Conservation (phyloP, 345 rosid genomes). For the Diplotaxis tenuifolia region DNA sequence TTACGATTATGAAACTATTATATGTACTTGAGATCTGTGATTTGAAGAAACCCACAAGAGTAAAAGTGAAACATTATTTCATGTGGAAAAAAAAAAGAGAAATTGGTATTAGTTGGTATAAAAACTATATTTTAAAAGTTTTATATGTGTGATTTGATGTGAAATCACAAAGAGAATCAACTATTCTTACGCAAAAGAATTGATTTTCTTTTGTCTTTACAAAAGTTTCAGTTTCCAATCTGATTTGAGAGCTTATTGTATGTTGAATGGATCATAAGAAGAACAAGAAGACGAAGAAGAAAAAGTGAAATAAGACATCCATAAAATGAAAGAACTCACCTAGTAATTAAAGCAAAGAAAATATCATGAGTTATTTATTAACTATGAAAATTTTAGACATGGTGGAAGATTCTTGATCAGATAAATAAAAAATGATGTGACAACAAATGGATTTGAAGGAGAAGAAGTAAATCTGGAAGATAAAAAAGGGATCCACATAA, state of each 20-base stretch:
- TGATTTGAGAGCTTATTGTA: constrained; percentile 33
- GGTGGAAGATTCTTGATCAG: background rate
- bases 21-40: background rate
- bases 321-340: background rate
- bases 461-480: background rate
- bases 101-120: background rate
- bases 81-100: constrained; percentile 37
- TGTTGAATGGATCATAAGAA: constrained; percentile 26
- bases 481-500: background rate
- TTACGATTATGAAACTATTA: background rate
- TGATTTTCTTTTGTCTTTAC: background rate
- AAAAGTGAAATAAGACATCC: constrained; percentile 12
- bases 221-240: constrained; percentile 25
- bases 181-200: constrained; percentile 31
- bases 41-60: background rate
- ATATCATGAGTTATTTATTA: background rate
- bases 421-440: background rate
- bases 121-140: background rate
- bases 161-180: constrained; percentile 23
- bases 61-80: constrained; percentile 44
- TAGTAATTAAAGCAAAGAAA: background rate
- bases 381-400: background rate
- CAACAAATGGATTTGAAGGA: background rate
- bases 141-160: constrained; percentile 5
- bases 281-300: background rate